phyloP scores from a whole-genome alignment of 1,284 basidiomycete genomes.

The Melanopsichium pennsylvanicum region DNA sequence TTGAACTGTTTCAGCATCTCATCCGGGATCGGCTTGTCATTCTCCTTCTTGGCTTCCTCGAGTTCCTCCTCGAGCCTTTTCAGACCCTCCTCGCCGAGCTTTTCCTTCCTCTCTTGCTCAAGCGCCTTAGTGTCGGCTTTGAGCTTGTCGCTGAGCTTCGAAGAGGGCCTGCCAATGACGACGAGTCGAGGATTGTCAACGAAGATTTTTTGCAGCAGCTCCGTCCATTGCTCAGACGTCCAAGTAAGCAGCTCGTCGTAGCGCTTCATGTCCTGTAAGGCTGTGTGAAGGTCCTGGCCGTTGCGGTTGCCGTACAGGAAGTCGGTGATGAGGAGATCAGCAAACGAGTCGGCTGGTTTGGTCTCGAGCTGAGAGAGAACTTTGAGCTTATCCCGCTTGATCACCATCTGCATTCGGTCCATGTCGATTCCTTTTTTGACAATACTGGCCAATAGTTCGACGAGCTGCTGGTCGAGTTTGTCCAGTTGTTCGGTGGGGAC shows the following conservation, averaged over 20 bases:
- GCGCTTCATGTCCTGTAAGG: conserved; percentile 81
- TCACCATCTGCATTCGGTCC: conserved; percentile 85
- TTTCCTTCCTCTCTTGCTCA: conserved; percentile 75
- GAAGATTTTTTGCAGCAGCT: conserved; percentile 77
- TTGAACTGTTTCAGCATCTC: conserved; percentile 83
- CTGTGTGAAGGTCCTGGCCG: conserved; percentile 78
- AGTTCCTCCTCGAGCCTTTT: conserved; percentile 76
- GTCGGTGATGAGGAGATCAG: conserved; percentile 73
- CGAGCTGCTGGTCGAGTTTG: conserved; percentile 76
- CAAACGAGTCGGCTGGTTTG: conserved; percentile 68
- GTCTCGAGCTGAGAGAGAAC: conserved; percentile 67
- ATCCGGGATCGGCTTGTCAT: conserved; percentile 82
- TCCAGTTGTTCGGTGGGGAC: conserved; percentile 83
- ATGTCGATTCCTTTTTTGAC: conserved; percentile 84
- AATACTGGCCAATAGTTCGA: conserved; percentile 77
- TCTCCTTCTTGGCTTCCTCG: conserved; percentile 83
- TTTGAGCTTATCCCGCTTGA: conserved; percentile 87
- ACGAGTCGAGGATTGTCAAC: conserved; percentile 59
- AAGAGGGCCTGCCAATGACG: conserved; percentile 87
- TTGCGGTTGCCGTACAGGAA: conserved; percentile 86
- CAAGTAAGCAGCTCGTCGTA: conserved; percentile 74
- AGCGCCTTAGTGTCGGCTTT: conserved; percentile 83
- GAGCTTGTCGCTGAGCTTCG: conserved; percentile 80
- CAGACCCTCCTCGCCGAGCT: conserved; percentile 82
- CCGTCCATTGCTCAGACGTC: conserved; percentile 80